A percentile compares a stretch with the other conserved stretches of the same genome.
Conservation (phyloP, 495 filamentous ascomycete genomes). For the Lophium mytilinum region DNA sequence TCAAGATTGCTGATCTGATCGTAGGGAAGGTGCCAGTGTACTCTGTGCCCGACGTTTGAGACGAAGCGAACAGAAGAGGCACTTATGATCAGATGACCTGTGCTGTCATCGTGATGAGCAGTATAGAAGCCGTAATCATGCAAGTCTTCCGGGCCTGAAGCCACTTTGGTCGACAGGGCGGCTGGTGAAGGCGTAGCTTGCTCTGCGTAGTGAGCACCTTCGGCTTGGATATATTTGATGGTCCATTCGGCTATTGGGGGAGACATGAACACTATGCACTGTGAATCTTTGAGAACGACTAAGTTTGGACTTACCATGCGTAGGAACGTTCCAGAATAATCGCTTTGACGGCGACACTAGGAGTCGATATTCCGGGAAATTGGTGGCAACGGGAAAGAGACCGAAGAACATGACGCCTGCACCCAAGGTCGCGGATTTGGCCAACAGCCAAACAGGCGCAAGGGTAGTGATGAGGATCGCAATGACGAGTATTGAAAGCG, state of each 20-base stretch:
- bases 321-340: conserved; percentile 39
- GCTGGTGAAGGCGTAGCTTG: background rate
- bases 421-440: conserved; percentile 36
- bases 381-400: conserved; percentile 37
- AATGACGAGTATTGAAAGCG: conserved; percentile 30
- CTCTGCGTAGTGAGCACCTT: conserved; percentile 10
- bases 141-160: background rate
- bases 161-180: background rate
- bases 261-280: background rate
- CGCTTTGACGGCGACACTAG: conserved; percentile 38
- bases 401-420: conserved; percentile 37
- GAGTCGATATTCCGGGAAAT: conserved; percentile 38
- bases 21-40: conserved; percentile 1
- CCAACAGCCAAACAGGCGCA: conserved; percentile 30
- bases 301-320: conserved; percentile 16
- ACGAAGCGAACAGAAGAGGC: background rate
- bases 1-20: conserved; percentile 2
- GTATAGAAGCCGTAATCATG: conserved; percentile 3
- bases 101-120: background rate
- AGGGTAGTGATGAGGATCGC: conserved; percentile 30
- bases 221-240: conserved; percentile 23
- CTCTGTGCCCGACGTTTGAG: background rate
- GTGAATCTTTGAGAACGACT: background rate
- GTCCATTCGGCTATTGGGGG: conserved; percentile 20
- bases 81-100: background rate